Percentiles rank a stretch among this genome's conserved stretches.
phyloP scores from a whole-genome alignment of 2,329 filamentous ascomycete genomes.

The Colletotrichum lentis region DNA sequence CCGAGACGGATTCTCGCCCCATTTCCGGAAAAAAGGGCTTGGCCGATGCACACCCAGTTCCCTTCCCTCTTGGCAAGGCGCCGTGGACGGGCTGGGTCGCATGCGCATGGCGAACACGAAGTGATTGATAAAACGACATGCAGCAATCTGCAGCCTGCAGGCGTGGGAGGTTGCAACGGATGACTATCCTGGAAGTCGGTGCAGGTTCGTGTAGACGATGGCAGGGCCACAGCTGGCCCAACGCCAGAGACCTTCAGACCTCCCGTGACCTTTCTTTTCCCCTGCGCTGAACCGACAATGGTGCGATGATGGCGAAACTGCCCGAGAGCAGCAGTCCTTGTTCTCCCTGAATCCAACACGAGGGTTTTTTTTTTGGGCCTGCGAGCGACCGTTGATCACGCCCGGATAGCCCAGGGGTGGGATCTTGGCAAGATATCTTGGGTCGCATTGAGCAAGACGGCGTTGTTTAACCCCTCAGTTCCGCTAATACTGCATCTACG shows the following conservation, averaged over 20 bases:
- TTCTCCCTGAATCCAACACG: slow-evolving; percentile 9
- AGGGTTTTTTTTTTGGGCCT: slow-evolving; percentile 11
- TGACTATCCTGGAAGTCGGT: background rate
- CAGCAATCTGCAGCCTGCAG: slow-evolving; percentile 8
- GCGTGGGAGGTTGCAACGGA: background rate
- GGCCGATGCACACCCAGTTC: slow-evolving; percentile 16
- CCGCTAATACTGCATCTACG: background rate
- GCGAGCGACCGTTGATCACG: background rate
- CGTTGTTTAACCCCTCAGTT: slow-evolving; percentile 18
- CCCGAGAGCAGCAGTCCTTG: no score
- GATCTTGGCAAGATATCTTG: slow-evolving; percentile 15
- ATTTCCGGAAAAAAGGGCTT: slow-evolving; percentile 7
- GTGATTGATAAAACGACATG: slow-evolving; percentile 11
- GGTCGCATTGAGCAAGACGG: slow-evolving; percentile 13
- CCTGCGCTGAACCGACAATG: background rate
- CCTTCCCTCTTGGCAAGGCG: slow-evolving; percentile 1
- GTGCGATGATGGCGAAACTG: slow-evolving; percentile 21
- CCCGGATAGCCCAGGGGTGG: slow-evolving; percentile 2
- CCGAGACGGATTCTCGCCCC: background rate
- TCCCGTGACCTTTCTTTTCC: background rate
- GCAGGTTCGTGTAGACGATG: no score
- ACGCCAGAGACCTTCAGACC: background rate
- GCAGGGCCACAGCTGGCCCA: background rate
- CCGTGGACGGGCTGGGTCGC: background rate
- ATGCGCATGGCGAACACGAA: slow-evolving; percentile 16